A percentile compares a stretch with the other conserved stretches of the same genome.
Conservation (phyloP, 169 alveolate species). For the Neospora caninum region DNA sequence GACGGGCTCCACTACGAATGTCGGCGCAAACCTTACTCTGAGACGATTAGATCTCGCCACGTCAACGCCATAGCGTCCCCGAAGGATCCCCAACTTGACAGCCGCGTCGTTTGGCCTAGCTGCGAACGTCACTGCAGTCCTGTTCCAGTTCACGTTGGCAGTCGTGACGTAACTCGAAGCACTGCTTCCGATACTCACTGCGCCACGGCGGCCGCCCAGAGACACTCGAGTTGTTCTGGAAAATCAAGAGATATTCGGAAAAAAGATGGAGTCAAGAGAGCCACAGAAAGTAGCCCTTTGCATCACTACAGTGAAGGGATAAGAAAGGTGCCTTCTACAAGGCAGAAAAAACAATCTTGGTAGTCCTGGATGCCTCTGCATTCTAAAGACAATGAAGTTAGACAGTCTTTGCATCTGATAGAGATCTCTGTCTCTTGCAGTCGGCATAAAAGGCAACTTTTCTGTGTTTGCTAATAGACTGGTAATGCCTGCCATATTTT, state of each 20-base stretch:
- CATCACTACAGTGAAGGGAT: not conserved
- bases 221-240: constrained; percentile 40
- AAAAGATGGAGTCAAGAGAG: not conserved
- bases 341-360: no score
- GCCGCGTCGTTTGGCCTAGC: constrained; percentile 28
- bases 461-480: no score
- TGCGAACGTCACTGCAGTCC: constrained; percentile 41
- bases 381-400: not conserved
- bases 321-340: not conserved
- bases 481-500: no score
- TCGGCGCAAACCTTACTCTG: constrained; percentile 9
- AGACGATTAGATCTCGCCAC: constrained; percentile 53
- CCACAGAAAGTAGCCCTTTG: not conserved
- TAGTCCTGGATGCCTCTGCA: no score
- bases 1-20: no score
- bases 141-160: constrained; percentile 41
- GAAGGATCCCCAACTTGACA: constrained; percentile 43
- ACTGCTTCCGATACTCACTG: constrained; percentile 42
- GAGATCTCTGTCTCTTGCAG: no score
- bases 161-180: constrained; percentile 42
- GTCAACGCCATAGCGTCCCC: constrained; percentile 54
- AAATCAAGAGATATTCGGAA: not conserved
- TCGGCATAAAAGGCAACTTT: no score
- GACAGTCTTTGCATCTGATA: no score
- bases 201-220: constrained; percentile 52